A percentile compares a stretch with the other conserved stretches of the same genome.
These are phyloP conservation scores for Nannochloris sp. DNA, from an alignment of 139 green algal genomes.

Conservation along the genomic window DNA sequence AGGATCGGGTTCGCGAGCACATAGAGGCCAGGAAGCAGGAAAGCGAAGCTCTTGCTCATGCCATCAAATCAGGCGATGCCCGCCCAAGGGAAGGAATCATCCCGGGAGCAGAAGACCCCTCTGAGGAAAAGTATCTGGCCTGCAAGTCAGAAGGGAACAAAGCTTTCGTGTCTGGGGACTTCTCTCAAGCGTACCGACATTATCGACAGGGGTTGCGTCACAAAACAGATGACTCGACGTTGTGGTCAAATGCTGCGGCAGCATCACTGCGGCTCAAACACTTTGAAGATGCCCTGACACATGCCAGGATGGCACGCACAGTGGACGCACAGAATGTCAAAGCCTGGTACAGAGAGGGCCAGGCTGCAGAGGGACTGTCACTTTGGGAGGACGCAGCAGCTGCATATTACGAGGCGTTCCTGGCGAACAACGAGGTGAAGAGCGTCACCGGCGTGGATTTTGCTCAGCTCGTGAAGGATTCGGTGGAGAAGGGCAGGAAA, in stretches of 20 bases:
- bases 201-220: not conserved
- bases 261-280: constrained; percentile 1
- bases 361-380: constrained; percentile 7
- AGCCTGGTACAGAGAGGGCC: constrained; percentile 10
- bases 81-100: not conserved
- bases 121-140: not conserved
- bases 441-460: not conserved
- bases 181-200: not conserved
- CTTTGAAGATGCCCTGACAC: constrained; percentile 5
- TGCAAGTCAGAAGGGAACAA: constrained; percentile 6
- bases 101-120: not conserved
- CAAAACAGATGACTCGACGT: not conserved
- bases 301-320: constrained; percentile 7
- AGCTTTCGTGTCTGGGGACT: constrained; percentile 3
- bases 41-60: constrained; percentile 2
- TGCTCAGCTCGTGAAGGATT: not conserved
- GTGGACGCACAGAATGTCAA: constrained; percentile 5
- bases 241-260: constrained; percentile 13
- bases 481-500: constrained; percentile 5
- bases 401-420: constrained; percentile 6
- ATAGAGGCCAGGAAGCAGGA: not conserved
- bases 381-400: constrained; percentile 11
- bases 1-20: not conserved
- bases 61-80: not conserved
- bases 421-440: not conserved